Percentiles rank a stretch among this genome's conserved stretches.
Evolutionary conservation across 305 asterid genomes (phyloP).

Genomic region (Striga hermonthica): DNA sequence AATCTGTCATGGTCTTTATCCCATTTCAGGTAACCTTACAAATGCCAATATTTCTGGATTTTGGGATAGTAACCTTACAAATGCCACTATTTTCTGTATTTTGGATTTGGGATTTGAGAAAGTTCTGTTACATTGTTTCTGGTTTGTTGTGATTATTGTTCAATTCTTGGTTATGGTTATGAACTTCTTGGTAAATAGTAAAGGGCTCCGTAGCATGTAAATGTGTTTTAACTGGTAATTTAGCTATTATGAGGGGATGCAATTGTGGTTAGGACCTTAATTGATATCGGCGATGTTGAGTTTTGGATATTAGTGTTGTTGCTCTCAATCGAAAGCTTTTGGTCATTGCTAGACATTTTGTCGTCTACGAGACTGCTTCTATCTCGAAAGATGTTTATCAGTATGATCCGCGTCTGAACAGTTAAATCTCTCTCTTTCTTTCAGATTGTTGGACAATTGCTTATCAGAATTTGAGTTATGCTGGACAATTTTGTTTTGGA

Average conservation of each 20-base stretch:
- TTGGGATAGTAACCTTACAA: too few relatives aligned
- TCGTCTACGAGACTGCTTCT: constrained; percentile 39
- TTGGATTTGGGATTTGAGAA: neutral
- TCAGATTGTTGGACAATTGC: neutral
- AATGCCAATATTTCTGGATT: too few relatives aligned
- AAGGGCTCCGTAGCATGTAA: neutral
- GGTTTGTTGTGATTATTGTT: neutral
- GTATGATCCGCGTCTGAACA: constrained; percentile 67
- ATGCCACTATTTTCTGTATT: constrained; percentile 5
- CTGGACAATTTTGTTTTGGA: too few relatives aligned
- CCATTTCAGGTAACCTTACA: constrained; percentile 59
- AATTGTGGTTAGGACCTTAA: neutral
- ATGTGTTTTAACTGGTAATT: neutral
- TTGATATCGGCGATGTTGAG: neutral
- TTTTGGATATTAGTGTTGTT: constrained; percentile 22
- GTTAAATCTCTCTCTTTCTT: neutral
- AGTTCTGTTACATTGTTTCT: constrained; percentile 10
- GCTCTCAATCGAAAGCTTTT: constrained; percentile 30
- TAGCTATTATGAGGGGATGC: constrained; percentile 11
- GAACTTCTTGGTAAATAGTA: neutral
- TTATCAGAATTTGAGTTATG: neutral
- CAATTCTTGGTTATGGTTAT: neutral
- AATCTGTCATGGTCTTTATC: constrained; percentile 41
- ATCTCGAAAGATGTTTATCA: constrained; percentile 58
- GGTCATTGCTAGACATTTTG: constrained; percentile 49